phyloP scores from a whole-genome alignment of 345 rosid species.

The Murraya koenigii region DNA sequence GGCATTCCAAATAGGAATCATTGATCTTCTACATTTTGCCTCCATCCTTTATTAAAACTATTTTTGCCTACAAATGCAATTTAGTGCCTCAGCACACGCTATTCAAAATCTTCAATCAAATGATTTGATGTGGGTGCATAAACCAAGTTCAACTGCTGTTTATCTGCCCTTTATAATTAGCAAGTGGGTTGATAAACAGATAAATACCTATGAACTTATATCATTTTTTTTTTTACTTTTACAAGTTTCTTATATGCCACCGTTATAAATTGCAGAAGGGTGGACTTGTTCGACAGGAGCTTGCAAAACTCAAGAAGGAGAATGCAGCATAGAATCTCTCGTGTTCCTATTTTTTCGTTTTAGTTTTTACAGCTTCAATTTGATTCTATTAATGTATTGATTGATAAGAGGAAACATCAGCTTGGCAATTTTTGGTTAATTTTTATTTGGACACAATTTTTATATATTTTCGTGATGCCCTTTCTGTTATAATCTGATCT shows the following conservation, averaged over 20 bases:
- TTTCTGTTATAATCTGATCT: too few relatives aligned
- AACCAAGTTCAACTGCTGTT: background rate
- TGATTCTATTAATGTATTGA: conserved; percentile 3
- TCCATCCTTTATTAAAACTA: background rate
- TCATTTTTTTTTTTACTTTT: background rate
- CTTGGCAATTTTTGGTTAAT: background rate
- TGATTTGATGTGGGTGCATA: too few relatives aligned
- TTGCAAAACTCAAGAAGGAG: conserved; percentile 59
- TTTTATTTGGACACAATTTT: background rate
- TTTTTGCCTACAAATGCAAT: background rate
- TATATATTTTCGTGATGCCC: background rate
- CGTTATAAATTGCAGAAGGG: conserved; percentile 44
- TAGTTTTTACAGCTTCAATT: background rate
- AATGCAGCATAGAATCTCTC: conserved; percentile 24
- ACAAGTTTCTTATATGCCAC: background rate
- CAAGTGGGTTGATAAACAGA: background rate
- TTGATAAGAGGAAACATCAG: background rate
- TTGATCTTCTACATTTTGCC: background rate
- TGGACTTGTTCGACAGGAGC: conserved; percentile 66
- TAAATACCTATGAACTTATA: background rate
- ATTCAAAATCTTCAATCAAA: too few relatives aligned
- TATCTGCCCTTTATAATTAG: background rate
- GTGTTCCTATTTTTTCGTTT: conserved; percentile 6
- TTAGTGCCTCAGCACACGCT: background rate
- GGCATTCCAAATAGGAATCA: background rate